A percentile compares a stretch with the other conserved stretches of the same genome.
Conservation (phyloP, 208 protist species). For the Leishmania guyanensis region DNA sequence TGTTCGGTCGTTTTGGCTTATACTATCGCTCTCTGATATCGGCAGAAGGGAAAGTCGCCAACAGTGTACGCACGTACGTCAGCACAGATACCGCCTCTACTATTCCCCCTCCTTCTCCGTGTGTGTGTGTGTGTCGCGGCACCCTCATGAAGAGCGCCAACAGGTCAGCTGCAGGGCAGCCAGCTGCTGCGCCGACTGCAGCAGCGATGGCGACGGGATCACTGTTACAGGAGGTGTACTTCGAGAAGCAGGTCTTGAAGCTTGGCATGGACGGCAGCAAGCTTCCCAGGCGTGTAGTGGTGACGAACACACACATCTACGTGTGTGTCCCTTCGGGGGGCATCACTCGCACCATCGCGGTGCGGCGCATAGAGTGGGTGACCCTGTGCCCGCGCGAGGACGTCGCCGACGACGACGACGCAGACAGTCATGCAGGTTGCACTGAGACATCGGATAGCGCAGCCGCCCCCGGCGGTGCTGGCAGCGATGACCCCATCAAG, state of each 20-base stretch:
- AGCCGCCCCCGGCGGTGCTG: background rate
- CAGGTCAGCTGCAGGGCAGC: background rate
- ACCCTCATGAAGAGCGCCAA: background rate
- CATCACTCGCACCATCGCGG: conserved; percentile 47
- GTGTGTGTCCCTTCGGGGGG: conserved; percentile 50
- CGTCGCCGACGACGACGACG: conserved; percentile 12
- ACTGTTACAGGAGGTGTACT: conserved; percentile 5
- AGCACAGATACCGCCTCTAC: background rate
- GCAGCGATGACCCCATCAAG: background rate
- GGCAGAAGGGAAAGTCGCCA: background rate
- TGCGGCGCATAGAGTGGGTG: conserved; percentile 34
- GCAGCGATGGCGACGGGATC: background rate
- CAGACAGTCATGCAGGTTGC: background rate
- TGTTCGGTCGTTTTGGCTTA: background rate
- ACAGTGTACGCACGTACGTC: background rate
- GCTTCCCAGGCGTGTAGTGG: conserved; percentile 38
- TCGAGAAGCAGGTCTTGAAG: conserved; percentile 42
- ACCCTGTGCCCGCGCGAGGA: conserved; percentile 29
- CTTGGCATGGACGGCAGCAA: conserved; percentile 52
- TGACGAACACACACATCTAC: conserved; percentile 40
- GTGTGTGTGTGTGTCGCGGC: background rate
- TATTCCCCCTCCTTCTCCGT: background rate
- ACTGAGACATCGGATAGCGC: background rate
- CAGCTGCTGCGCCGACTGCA: background rate
- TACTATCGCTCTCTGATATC: background rate